A percentile compares a stretch with the other conserved stretches of the same genome.
Evolutionary conservation across 2,329 filamentous ascomycete species (phyloP).

Genomic region (Bipolaris cookei): DNA sequence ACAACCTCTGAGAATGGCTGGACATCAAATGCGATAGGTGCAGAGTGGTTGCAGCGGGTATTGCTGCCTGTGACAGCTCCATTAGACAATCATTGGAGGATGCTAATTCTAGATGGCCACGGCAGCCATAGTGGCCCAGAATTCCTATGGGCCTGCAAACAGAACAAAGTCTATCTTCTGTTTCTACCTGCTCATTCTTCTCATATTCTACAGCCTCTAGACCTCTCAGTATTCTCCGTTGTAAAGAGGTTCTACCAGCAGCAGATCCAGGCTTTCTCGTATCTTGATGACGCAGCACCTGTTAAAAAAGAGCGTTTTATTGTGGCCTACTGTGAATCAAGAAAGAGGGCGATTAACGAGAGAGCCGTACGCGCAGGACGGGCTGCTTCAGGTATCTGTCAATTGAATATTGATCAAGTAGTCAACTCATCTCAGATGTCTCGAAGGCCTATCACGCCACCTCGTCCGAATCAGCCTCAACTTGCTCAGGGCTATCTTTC

Average conservation of each 20-base stretch:
- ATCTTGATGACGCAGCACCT: background rate
- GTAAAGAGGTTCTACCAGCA: too few relatives aligned
- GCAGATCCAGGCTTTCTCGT: background rate
- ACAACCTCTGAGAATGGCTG: slow-evolving; percentile 7
- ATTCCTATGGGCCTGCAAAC: background rate
- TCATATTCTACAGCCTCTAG: too few relatives aligned
- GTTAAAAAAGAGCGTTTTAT: background rate
- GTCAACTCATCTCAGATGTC: too few relatives aligned
- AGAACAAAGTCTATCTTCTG: background rate
- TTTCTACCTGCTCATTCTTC: too few relatives aligned
- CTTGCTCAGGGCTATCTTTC: too few relatives aligned
- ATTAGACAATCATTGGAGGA: background rate
- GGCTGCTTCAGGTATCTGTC: too few relatives aligned
- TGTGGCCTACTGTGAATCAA: background rate
- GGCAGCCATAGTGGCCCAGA: background rate
- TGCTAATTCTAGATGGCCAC: slow-evolving; percentile 8
- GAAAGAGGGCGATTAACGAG: background rate
- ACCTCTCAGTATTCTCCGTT: too few relatives aligned
- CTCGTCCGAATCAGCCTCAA: too few relatives aligned
- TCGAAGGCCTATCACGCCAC: too few relatives aligned
- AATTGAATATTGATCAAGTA: too few relatives aligned
- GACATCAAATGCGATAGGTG: too few relatives aligned
- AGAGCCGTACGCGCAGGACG: too few relatives aligned
- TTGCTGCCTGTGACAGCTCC: slow-evolving; percentile 3
- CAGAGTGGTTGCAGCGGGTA: slow-evolving; percentile 3